These are phyloP conservation scores for Lepiota venenata DNA, from an alignment of 768 basidiomycete genomes.

Conservation along the genomic window DNA sequence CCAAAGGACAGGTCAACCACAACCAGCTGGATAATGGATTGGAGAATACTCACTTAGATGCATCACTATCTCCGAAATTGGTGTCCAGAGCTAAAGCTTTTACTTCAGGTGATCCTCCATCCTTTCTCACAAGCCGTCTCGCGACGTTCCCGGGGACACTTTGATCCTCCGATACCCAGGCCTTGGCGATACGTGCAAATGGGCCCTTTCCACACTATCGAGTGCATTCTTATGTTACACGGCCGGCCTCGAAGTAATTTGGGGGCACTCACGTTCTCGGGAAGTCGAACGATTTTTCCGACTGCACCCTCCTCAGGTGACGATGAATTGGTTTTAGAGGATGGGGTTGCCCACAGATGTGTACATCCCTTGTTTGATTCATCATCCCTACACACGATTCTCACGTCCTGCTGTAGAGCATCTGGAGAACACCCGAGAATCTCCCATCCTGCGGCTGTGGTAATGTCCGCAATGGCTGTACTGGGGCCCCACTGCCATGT, in stretches of 20 bases:
- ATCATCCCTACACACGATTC: constrained; percentile 40
- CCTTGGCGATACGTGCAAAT: constrained; percentile 29
- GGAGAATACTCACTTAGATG: background rate
- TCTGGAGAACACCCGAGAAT: constrained; percentile 44
- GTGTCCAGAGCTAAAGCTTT: constrained; percentile 30
- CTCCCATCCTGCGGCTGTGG: constrained; percentile 49
- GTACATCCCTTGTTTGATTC: constrained; percentile 1
- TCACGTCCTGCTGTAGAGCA: constrained; percentile 39
- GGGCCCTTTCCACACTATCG: constrained; percentile 15
- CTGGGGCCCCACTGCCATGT: constrained; percentile 32
- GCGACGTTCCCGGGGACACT: constrained; percentile 25
- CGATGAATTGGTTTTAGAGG: too few relatives aligned
- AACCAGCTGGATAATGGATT: too few relatives aligned
- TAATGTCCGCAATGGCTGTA: constrained; percentile 38
- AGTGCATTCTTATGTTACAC: too few relatives aligned
- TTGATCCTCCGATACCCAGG: constrained; percentile 34
- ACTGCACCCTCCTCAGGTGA: too few relatives aligned
- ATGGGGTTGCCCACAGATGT: constrained; percentile 7
- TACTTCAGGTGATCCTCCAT: constrained; percentile 22
- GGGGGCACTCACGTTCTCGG: too few relatives aligned
- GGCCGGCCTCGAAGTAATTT: too few relatives aligned
- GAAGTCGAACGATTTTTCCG: too few relatives aligned
- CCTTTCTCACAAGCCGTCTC: constrained; percentile 20
- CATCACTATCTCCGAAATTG: constrained; percentile 23
- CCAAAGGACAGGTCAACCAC: too few relatives aligned